Percentiles rank a stretch among this genome's conserved stretches.
These are phyloP conservation scores for Cytospora mali DNA, from an alignment of 2,329 filamentous ascomycete genomes.

Conservation along the genomic window DNA sequence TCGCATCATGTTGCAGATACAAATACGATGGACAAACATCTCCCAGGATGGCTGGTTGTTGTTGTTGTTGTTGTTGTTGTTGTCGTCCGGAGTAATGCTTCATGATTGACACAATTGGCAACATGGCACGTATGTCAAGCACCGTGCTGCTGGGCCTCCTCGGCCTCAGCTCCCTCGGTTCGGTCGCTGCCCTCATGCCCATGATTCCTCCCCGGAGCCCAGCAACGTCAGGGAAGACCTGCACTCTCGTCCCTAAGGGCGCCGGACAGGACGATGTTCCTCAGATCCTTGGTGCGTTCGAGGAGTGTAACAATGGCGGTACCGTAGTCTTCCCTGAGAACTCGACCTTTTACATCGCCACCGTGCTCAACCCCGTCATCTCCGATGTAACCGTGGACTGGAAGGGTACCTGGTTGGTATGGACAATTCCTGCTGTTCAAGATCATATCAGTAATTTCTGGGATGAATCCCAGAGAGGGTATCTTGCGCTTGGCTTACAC, in stretches of 20 bases:
- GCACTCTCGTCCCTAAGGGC: constrained; percentile 31
- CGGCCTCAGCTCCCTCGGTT: constrained; percentile 13
- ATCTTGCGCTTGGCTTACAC: constrained; percentile 8
- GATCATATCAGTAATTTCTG: background rate
- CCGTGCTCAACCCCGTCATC: constrained; percentile 51
- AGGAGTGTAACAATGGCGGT: constrained; percentile 33
- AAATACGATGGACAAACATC: background rate
- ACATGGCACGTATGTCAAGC: constrained; percentile 7
- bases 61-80: too few relatives aligned
- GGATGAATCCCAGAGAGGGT: background rate
- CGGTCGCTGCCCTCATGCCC: constrained; percentile 5
- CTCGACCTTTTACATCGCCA: constrained; percentile 54
- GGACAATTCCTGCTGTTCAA: background rate
- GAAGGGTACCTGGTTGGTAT: constrained; percentile 53
- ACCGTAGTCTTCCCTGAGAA: constrained; percentile 53
- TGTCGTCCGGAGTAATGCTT: background rate
- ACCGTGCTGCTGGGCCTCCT: constrained; percentile 11
- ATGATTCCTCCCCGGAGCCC: constrained; percentile 24
- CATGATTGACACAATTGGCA: background rate
- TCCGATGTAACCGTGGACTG: constrained; percentile 55
- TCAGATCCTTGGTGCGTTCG: constrained; percentile 34
- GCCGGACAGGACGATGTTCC: constrained; percentile 33
- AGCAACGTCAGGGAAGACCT: constrained; percentile 29
- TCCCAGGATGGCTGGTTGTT: background rate
- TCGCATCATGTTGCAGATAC: constrained; percentile 5